A percentile compares a stretch with the other conserved stretches of the same genome.
Conservation (phyloP, 495 filamentous ascomycete genomes). For the Penicillium atrosanguineum region DNA sequence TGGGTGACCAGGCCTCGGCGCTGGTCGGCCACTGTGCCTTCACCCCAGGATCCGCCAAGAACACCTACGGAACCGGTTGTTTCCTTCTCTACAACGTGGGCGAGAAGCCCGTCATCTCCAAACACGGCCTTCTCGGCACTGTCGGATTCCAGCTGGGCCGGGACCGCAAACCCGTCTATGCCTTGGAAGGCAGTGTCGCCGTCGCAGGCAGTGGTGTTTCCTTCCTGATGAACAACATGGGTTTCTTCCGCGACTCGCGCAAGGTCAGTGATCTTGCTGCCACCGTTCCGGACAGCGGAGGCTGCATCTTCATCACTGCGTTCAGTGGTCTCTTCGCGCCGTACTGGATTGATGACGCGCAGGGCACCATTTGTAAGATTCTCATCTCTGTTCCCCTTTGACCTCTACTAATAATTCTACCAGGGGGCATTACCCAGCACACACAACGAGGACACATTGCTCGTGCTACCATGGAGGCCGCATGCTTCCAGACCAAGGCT, state of each 20-base stretch:
- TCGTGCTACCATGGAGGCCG: constrained; percentile 89
- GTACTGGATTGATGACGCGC: constrained; percentile 98
- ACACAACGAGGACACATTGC: constrained; percentile 90
- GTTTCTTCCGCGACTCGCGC: constrained; percentile 72
- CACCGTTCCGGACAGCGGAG: constrained; percentile 83
- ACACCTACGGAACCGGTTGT: constrained; percentile 95
- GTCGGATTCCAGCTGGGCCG: constrained; percentile 75
- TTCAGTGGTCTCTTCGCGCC: constrained; percentile 96
- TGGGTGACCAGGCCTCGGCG: constrained; percentile 91
- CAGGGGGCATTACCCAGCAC: constrained; percentile 87
- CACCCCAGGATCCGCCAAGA: constrained; percentile 83
- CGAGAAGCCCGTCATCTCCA: constrained; percentile 84
- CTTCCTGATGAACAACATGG: constrained; percentile 87
- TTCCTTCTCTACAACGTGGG: constrained; percentile 96
- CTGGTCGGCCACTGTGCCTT: constrained; percentile 92
- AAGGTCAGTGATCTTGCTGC: constrained; percentile 81
- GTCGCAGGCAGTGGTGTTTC: constrained; percentile 89
- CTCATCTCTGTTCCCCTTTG: neutral
- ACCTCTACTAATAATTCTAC: neutral
- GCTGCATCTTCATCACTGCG: constrained; percentile 91
- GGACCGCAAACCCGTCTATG: constrained; percentile 73
- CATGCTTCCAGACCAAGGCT: constrained; percentile 92
- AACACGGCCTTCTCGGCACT: constrained; percentile 82
- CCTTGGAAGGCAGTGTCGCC: constrained; percentile 88
- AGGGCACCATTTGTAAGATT: constrained; percentile 81